These are phyloP conservation scores for Diaporthe longicolla DNA, from an alignment of 2,329 filamentous ascomycete genomes.

Conservation along the genomic window DNA sequence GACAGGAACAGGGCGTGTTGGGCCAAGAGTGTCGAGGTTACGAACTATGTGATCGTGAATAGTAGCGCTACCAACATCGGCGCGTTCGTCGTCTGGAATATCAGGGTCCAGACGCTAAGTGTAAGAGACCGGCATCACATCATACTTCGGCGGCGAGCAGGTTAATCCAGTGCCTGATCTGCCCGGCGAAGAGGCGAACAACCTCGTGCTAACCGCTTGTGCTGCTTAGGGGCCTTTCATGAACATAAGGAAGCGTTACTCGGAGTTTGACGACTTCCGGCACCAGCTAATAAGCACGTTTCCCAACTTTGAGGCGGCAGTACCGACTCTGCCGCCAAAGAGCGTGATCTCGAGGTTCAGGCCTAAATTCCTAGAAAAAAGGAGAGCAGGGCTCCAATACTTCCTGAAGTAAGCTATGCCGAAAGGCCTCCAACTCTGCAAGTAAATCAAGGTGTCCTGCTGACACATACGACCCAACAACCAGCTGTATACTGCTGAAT, in stretches of 20 bases:
- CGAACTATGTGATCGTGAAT: constrained; percentile 70
- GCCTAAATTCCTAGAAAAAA: constrained; percentile 86
- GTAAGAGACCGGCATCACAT: constrained; percentile 65
- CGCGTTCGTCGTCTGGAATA: constrained; percentile 97
- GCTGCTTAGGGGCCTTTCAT: constrained; percentile 68
- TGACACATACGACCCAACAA: constrained; percentile 42
- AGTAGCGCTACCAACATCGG: constrained; percentile 73
- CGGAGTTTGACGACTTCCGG: constrained; percentile 90
- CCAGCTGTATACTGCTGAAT: constrained; percentile 89
- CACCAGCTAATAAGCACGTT: constrained; percentile 82
- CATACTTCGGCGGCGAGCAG: not conserved
- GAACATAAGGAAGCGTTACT: constrained; percentile 82
- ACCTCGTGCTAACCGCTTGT: not conserved
- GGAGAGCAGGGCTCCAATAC: constrained; percentile 87
- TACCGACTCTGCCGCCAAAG: constrained; percentile 93
- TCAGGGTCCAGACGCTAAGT: constrained; percentile 86
- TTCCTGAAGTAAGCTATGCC: constrained; percentile 83
- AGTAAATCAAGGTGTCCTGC: not conserved
- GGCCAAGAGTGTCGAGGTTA: constrained; percentile 74
- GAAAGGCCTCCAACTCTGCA: not conserved
- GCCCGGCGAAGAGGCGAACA: too few relatives aligned
- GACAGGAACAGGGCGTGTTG: constrained; percentile 72
- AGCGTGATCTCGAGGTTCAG: constrained; percentile 90
- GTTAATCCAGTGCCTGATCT: not conserved
- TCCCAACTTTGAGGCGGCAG: constrained; percentile 84